Percentiles rank a stretch among this genome's conserved stretches.
These are phyloP conservation scores for Lecanicillium sp. DNA, from an alignment of 2,329 filamentous ascomycete genomes.

Conservation along the genomic window DNA sequence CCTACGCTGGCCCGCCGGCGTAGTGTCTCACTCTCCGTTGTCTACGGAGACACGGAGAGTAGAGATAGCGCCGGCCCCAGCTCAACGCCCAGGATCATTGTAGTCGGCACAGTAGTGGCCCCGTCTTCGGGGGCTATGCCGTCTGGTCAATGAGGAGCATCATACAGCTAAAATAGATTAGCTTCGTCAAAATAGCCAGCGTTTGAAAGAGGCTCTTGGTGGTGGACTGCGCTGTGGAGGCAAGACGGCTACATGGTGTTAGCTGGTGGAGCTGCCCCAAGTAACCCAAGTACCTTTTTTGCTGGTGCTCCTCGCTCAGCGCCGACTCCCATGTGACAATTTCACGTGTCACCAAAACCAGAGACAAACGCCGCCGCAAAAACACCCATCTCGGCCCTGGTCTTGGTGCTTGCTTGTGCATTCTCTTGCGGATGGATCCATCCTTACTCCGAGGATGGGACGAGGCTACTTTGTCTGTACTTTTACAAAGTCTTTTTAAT, in stretches of 20 bases:
- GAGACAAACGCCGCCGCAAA: conserved; percentile 8
- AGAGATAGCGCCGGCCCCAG: conserved; percentile 13
- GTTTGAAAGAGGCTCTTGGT: too few species aligned
- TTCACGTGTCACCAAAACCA: conserved; percentile 14
- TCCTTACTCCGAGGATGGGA: conserved; percentile 15
- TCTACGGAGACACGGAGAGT: conserved; percentile 14
- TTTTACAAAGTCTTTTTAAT: conserved; percentile 12
- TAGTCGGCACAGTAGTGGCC: not conserved
- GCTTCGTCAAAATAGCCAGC: too few species aligned
- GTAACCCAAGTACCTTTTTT: not conserved
- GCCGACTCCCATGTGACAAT: conserved; percentile 14
- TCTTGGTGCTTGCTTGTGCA: conserved; percentile 13
- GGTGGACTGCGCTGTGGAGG: conserved; percentile 1
- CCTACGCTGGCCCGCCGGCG: too few species aligned
- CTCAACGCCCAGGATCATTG: not conserved
- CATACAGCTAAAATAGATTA: too few species aligned
- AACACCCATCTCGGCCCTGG: conserved; percentile 1
- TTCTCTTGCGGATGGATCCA: conserved; percentile 14
- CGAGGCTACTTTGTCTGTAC: conserved; percentile 9
- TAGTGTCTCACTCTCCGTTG: too few species aligned
- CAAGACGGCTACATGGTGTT: conserved; percentile 5
- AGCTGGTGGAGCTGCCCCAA: not conserved
- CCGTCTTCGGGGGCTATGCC: conserved; percentile 5
- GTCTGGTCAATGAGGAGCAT: not conserved
- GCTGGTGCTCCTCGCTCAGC: not conserved